Base-by-base conservation (phyloP, 495 filamentous ascomycete genomes). In the Daldinia childiae region DNA sequence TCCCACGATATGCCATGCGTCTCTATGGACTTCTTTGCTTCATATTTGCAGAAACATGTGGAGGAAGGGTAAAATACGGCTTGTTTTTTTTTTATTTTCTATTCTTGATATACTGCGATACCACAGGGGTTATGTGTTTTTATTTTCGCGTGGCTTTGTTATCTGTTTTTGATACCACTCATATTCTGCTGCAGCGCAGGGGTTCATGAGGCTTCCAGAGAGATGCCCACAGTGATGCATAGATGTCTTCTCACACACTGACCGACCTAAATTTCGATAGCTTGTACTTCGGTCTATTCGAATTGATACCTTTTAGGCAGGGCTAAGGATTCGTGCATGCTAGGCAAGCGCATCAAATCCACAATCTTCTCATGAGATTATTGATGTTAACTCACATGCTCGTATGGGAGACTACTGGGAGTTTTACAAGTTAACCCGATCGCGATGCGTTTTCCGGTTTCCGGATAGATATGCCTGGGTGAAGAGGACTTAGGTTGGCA, bases 81-180 rank as follows among this genome's bases (percentile, higher is more conserved):
- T 21, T 45, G 17, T 39, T 59, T 58, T 62, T 74, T 61, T 64
- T 4, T 14, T 62, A 30, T 74, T 61, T 64, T 4, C 5, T 62
- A 30, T 67, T 70, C 66, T 74, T 26, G 64, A 74, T 74, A 74
- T 70, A 74, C 59, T 67, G 60, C 68, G 72, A 74, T 71, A 74
- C 68, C 72, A 74, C 60, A 58, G 63, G 72, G 55, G 48, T 68
- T 69, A 26, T 72, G 51, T 66, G 48, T 64, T 45, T 69, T 70
- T 68, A 41, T 74, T 48, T 48, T 8, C 43, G 52, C 62, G 52
- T 45, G 64, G 58, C 59, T 60, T 48, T 41, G 62, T 62, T 74
- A 39, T 51, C 30, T 71, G 61, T 66, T 74, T 70, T 66, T 74
- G 72, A 74, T 74, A 74, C 72, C 72, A 74, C 68, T 66, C 17